Base-by-base conservation (phyloP, 768 basidiomycete species). In the Hericium alpestre region DNA sequence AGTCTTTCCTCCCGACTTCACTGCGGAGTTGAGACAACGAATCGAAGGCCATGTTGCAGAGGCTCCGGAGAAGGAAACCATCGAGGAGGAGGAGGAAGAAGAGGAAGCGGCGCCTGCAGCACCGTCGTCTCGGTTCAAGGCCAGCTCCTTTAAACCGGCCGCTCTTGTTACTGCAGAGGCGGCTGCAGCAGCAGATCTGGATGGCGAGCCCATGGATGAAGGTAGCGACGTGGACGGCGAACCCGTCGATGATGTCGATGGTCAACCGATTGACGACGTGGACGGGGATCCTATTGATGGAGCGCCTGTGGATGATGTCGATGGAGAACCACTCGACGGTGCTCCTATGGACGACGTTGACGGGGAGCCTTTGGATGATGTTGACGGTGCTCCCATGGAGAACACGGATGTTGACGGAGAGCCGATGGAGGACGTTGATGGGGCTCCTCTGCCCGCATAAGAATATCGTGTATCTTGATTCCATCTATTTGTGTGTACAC, bases 1-100 rank as follows among this genome's bases (percentile, higher is more conserved):
- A 57, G 90, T 97, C 37, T 98, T 98, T 67, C 78, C 90, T 54
- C 88, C 87, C 2, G 90, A 94, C 55, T 90, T 88, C 65, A 93
- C 89, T 0, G 66, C 77, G 2, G 83, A 86, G 63, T 76, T 95
- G 15, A 77, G 91, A 23, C 71, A 70, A 55, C 76, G 93, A 56
- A 76, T 98, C 51, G 90, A 94, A 51, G 90, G 90, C 20, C 71
- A 66, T 18, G 65, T 32, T 70, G 18, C 65, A 68, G 56, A 63
- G 59, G 59, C 54, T 5, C 58, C 61, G 52, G 41, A 43, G 53
- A 54, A 64, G 61, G 51, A 59, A 47, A 57, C 37, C 15, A 58
- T 58, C 22, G 61, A 55, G 12, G 65, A 56, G 3, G 25, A 25
- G 25, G n/a, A n/a, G 39, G 65, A 69, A 23, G 68, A 64, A 46